A percentile compares a stretch with the other conserved stretches of the same genome.
Conservation (phyloP, 306 rosid genomes). For the Fragaria ananassa region DNA sequence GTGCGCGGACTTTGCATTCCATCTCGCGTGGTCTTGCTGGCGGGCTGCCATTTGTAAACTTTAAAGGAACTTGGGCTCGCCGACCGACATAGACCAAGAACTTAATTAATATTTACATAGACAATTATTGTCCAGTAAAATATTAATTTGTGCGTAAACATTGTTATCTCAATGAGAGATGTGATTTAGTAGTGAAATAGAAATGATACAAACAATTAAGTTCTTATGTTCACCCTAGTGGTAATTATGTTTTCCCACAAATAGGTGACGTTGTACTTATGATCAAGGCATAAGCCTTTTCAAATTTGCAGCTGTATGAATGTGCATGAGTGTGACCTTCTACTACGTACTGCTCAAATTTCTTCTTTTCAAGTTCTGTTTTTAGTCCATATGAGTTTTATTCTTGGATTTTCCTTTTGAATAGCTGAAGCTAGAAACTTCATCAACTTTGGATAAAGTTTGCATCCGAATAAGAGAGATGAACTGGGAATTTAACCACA, state of each 20-base stretch:
- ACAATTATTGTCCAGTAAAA: too few relatives aligned
- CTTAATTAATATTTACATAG: too few relatives aligned
- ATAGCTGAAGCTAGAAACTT: neutral
- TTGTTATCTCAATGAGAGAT: neutral
- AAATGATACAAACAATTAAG: neutral
- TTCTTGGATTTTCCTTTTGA: neutral
- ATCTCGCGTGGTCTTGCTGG: too few relatives aligned
- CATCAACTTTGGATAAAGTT: neutral
- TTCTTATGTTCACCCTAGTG: neutral
- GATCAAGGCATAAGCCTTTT: conserved; percentile 4
- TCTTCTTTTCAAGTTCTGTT: neutral
- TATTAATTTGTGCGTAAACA: too few relatives aligned
- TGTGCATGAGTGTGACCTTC: neutral
- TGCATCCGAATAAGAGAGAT: neutral
- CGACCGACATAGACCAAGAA: too few relatives aligned
- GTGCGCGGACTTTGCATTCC: too few relatives aligned
- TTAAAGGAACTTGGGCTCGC: too few relatives aligned
- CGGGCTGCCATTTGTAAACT: too few relatives aligned
- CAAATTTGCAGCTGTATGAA: neutral
- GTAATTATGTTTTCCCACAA: neutral
- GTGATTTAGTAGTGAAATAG: neutral
- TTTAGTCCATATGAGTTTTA: neutral
- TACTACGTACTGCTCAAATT: neutral
- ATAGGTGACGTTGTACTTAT: neutral
- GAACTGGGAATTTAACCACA: neutral